Evolutionary conservation across 225 moss, liverwort and hornwort species (phyloP).

Genomic region (Sphagnum contortum): DNA sequence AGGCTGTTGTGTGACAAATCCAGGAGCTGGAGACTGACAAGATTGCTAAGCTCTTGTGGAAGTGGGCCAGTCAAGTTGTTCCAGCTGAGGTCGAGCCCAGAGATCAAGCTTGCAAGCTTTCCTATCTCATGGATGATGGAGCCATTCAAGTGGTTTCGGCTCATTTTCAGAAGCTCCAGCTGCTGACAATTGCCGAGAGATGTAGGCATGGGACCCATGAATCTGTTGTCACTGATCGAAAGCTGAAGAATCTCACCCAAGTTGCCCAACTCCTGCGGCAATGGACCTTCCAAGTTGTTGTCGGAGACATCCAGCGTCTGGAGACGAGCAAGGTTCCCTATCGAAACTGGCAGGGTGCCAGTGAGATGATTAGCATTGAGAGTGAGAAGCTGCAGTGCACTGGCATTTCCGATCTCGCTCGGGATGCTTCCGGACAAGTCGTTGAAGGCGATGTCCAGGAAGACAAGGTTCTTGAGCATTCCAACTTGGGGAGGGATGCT

Average conservation of each 20-base stretch:
- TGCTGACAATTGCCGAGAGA: constrained; percentile 28
- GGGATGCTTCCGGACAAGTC: constrained; percentile 22
- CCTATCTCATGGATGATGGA: constrained; percentile 33
- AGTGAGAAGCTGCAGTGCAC: constrained; percentile 17
- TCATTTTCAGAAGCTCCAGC: constrained; percentile 35
- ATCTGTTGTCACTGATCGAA: background rate
- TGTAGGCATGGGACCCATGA: constrained; percentile 28
- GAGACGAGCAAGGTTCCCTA: constrained; percentile 22
- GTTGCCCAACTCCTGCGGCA: too few species aligned
- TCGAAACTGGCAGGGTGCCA: constrained; percentile 27
- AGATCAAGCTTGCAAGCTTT: constrained; percentile 20
- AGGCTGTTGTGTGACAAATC: constrained; percentile 34
- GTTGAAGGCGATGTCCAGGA: constrained; percentile 17
- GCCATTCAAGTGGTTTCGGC: constrained; percentile 25
- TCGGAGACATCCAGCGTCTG: constrained; percentile 41
- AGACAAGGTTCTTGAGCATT: constrained; percentile 8
- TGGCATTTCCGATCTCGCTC: constrained; percentile 15
- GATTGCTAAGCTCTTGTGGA: constrained; percentile 30
- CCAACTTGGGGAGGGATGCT: constrained; percentile 5
- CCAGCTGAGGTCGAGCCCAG: constrained; percentile 24
- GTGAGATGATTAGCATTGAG: constrained; percentile 27
- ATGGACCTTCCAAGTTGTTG: constrained; percentile 5
- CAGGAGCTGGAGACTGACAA: constrained; percentile 32
- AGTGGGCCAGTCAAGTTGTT: constrained; percentile 43
- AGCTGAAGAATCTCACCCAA: too few species aligned